Evolutionary conservation across 345 rosid species (phyloP).

Genomic region (Salix exigua): DNA sequence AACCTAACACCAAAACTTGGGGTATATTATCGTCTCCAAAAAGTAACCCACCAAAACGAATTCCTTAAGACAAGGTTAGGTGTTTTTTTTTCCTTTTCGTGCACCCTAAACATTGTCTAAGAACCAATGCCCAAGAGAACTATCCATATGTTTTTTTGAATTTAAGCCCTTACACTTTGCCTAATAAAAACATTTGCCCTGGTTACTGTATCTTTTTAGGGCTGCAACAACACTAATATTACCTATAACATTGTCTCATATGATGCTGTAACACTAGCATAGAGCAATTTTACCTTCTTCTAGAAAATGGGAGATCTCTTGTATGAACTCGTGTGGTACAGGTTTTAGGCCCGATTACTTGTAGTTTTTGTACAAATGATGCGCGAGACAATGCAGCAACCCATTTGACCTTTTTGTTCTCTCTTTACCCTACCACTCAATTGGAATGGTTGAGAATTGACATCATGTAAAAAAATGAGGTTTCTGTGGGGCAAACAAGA

Average conservation of each 20-base stretch:
- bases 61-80: no score
- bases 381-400: background rate
- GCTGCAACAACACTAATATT: background rate
- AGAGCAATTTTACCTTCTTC: background rate
- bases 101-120: no score
- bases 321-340: background rate
- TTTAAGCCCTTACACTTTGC: no score
- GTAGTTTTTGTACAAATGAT: background rate
- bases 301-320: background rate
- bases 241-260: background rate
- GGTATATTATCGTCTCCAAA: no score
- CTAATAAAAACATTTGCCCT: no score
- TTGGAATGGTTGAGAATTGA: slow-evolving; percentile 33
- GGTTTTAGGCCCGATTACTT: background rate
- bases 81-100: no score
- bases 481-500: slow-evolving; percentile 24
- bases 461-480: slow-evolving; percentile 20
- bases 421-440: slow-evolving; percentile 26
- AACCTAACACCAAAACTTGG: background rate
- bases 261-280: no score
- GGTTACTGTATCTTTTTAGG: background rate
- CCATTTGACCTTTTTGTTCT: slow-evolving; percentile 14
- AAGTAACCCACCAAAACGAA: no score
- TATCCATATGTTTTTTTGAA: no score
- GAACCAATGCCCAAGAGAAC: no score